Evolutionary conservation across 177 flowering plant genomes (phyloP).

Genomic region (Vitis hybrid): DNA sequence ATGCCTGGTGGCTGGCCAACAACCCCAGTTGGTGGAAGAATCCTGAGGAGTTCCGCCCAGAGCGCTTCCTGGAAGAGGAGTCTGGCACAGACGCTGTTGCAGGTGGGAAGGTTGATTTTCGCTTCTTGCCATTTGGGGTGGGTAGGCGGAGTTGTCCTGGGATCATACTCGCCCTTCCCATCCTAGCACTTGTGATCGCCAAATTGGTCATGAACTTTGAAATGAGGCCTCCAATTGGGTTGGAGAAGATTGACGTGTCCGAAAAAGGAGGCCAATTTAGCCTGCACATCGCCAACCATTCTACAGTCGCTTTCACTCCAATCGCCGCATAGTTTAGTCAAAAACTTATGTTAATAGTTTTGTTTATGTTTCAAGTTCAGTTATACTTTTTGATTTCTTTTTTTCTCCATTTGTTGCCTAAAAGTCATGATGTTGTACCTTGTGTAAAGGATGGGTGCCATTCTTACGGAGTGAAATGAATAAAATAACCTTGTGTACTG

Average conservation of each 20-base stretch:
- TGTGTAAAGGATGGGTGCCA: no score
- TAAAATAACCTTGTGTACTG: no score
- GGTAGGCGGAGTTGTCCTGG: slow-evolving; percentile 69
- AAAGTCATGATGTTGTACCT: no score
- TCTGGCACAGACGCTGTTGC: slow-evolving; percentile 32
- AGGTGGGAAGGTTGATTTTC: slow-evolving; percentile 52
- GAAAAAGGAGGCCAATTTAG: slow-evolving; percentile 72
- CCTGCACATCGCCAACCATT: slow-evolving; percentile 59
- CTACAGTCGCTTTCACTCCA: slow-evolving; percentile 44
- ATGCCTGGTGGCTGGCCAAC: slow-evolving; percentile 74
- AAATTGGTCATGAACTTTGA: slow-evolving; percentile 46
- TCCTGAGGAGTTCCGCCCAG: slow-evolving; percentile 55
- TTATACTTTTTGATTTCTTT: no score
- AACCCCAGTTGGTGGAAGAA: slow-evolving; percentile 59
- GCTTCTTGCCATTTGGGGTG: slow-evolving; percentile 56
- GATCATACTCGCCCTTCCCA: slow-evolving; percentile 57
- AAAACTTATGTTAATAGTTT: no score
- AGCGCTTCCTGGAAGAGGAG: slow-evolving; percentile 66
- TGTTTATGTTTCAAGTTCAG: no score
- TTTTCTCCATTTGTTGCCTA: no score
- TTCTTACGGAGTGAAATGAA: no score
- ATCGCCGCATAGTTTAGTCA: slow-evolving; percentile 11
- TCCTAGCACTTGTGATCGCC: slow-evolving; percentile 45
- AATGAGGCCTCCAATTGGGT: slow-evolving; percentile 40
- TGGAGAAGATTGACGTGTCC: slow-evolving; percentile 42